Evolutionary conservation across 495 filamentous ascomycete species (phyloP).

Genomic region (Aspergillus ostianus): DNA sequence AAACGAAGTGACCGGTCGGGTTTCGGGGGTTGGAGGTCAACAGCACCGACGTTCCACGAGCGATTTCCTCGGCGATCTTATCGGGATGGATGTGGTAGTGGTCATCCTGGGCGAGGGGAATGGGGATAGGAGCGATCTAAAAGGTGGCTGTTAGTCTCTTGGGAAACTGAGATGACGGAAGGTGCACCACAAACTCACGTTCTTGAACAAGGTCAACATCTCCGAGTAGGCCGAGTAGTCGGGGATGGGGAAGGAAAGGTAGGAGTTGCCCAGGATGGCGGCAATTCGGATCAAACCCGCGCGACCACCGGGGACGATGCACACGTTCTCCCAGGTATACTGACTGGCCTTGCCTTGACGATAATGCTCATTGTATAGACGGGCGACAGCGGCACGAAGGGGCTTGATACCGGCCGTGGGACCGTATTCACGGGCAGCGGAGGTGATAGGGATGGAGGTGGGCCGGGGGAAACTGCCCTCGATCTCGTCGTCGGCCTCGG

Average conservation of each 20-base stretch:
- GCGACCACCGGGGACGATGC: conserved; percentile 90
- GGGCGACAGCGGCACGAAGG: conserved; percentile 83
- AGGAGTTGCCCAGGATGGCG: conserved; percentile 88
- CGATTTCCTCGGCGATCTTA: conserved; percentile 88
- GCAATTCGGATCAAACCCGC: conserved; percentile 93
- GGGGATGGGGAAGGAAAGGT: conserved; percentile 83
- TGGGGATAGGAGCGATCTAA: conserved; percentile 88
- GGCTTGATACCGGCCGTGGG: conserved; percentile 93
- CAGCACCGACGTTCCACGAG: conserved; percentile 82
- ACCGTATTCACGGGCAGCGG: conserved; percentile 81
- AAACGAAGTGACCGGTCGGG: conserved; percentile 85
- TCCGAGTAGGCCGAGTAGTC: conserved; percentile 87
- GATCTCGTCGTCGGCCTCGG: conserved; percentile 92
- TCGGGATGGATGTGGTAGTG: conserved; percentile 88
- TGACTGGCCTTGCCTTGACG: conserved; percentile 82
- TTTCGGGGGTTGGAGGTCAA: conserved; percentile 96
- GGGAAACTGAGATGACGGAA: not conserved
- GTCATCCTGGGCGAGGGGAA: conserved; percentile 77
- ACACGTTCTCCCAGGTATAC: conserved; percentile 99
- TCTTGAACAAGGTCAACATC: conserved; percentile 91
- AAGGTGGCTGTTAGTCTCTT: conserved; percentile 9
- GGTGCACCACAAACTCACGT: conserved; percentile 45
- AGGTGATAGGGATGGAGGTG: conserved; percentile 71
- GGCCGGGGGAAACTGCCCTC: conserved; percentile 87
- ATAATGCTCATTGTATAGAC: conserved; percentile 90